Base-by-base conservation (phyloP, 73 alveolate species). In the Tetrahymena elliotti region DNA sequence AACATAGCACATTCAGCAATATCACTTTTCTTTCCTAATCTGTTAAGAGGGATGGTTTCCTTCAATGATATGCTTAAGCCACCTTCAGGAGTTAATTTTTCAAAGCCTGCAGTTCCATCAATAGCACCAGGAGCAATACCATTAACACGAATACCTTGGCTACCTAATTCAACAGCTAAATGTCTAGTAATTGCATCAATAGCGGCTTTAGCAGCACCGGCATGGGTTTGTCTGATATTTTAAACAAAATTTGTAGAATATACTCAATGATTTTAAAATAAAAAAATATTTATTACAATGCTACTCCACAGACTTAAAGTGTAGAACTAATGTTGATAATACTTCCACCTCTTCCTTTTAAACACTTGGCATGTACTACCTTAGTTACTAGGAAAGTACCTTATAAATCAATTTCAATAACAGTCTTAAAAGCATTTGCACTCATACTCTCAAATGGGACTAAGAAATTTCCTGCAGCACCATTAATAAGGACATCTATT, bases 401-500 rank as follows among this genome's bases (percentile, higher is more conserved):
- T 31, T 95, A 93, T 4, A 98, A 94, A 53, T 98, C 99, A 47
- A 98, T 98, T 52, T 98, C 99, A 95, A 97, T 84, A 11, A 98
- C 99, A 36, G 99, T 96, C 93, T 95, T 97, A 93, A 98, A 98
- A 6, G 99, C 99, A 93, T 98, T 98, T 13, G 97, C 94, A 36
- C 98, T 94, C 95, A 98, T 93, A 82, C 93, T 94, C 54, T 96
- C 98, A 35, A 98, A 97, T 15, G 98, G 98, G 22, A 97, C 98
- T 34, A 98, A 93, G 97, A 98, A 98, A 94, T 98, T 98, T 52
- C 99, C 99, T 38, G 99, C 99, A 39, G 99, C 99, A 18, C 99
- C 98, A 93, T 98, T 98, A 36, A 98, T 97, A 7, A 98, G 96
- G 24, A 98, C 93, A 84, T 98, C 99, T 37, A 98, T 96, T 93